phyloP scores from a whole-genome alignment of 805 yeast species.

The Wickerhamiella sergipiensis region DNA sequence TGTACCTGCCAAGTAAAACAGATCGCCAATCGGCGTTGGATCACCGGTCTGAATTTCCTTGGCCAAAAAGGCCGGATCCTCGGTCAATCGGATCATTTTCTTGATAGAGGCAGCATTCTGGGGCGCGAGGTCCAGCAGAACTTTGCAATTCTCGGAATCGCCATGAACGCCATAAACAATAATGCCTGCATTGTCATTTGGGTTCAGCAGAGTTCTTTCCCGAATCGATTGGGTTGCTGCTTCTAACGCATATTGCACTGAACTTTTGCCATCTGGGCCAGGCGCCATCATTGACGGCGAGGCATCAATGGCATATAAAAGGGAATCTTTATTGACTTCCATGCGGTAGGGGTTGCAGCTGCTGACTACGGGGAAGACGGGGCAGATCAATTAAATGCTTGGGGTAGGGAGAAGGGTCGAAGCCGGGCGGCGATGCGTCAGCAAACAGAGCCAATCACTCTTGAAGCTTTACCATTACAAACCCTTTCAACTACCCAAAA shows the following conservation, averaged over 20 bases:
- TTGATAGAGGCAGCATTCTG: conserved; percentile 13
- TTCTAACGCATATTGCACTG: conserved; percentile 25
- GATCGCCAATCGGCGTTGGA: conserved; percentile 4
- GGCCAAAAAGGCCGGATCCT: neutral
- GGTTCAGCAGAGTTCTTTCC: conserved; percentile 48
- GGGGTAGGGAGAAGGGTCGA: no score
- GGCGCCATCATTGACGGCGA: conserved; percentile 21
- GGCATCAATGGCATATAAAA: conserved; percentile 26
- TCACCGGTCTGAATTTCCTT: conserved; percentile 2
- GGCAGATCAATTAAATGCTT: no score
- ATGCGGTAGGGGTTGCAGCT: neutral
- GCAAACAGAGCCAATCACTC: neutral
- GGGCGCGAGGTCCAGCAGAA: conserved; percentile 6
- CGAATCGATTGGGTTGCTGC: conserved; percentile 50
- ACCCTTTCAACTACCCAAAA: neutral
- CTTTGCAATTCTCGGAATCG: conserved; percentile 22
- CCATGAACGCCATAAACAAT: conserved; percentile 32
- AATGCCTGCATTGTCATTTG: conserved; percentile 65
- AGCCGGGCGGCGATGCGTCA: no score
- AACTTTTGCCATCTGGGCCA: neutral
- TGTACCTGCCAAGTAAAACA: conserved; percentile 4
- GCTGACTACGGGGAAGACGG: no score
- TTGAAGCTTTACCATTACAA: neutral
- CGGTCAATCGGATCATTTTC: conserved; percentile 9
- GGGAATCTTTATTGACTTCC: conserved; percentile 19